phyloP scores from a whole-genome alignment of 2,329 filamentous ascomycete species.

The Cordyceps cicadae region DNA sequence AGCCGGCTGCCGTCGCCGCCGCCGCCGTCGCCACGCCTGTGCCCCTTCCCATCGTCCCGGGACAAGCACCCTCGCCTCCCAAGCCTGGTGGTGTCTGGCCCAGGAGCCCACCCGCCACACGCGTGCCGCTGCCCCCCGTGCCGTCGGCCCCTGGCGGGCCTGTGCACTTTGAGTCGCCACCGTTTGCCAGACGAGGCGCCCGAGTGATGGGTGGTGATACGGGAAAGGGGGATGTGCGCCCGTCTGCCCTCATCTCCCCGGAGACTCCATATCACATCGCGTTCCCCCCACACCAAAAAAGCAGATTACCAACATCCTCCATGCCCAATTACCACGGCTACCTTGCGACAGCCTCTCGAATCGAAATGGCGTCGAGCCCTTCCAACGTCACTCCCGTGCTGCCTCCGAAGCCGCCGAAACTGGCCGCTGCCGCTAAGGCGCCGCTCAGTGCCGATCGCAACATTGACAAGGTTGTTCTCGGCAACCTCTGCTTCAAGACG shows the following conservation, averaged over 20 bases:
- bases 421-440: slow-evolving; percentile 22
- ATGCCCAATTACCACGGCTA: slow-evolving; percentile 28
- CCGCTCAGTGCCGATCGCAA: slow-evolving; percentile 56
- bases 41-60: slow-evolving; percentile 11
- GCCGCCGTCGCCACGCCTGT: slow-evolving; percentile 11
- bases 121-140: slow-evolving; percentile 6
- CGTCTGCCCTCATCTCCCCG: slow-evolving; percentile 30
- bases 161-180: not conserved
- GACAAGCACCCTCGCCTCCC: slow-evolving; percentile 10
- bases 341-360: slow-evolving; percentile 23
- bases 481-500: slow-evolving; percentile 73
- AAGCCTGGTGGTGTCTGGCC: slow-evolving; percentile 2
- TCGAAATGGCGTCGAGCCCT: slow-evolving; percentile 21
- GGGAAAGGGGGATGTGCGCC: slow-evolving; percentile 21
- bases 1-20: not conserved
- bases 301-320: slow-evolving; percentile 20
- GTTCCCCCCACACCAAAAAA: slow-evolving; percentile 22
- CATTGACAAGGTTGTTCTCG: slow-evolving; percentile 78
- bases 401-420: slow-evolving; percentile 27
- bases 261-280: slow-evolving; percentile 34
- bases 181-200: slow-evolving; percentile 9
- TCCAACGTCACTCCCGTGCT: slow-evolving; percentile 25
- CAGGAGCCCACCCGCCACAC: not conserved
- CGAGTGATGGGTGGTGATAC: slow-evolving; percentile 19
- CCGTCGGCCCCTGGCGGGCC: slow-evolving; percentile 13